phyloP scores from a whole-genome alignment of 768 basidiomycete species.

The Hydnomerulius pinastri region DNA sequence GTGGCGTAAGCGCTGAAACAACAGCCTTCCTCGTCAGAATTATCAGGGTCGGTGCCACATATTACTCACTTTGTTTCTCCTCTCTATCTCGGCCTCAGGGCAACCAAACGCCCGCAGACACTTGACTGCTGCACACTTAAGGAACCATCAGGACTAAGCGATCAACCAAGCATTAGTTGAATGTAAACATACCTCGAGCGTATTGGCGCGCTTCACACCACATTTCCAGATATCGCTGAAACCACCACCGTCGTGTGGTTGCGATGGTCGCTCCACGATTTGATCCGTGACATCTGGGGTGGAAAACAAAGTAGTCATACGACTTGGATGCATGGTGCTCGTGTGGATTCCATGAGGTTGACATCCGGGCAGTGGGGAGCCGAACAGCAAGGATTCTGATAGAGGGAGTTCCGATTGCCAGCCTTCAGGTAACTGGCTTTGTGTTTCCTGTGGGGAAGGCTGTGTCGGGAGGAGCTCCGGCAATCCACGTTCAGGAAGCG shows the following conservation, averaged over 20 bases:
- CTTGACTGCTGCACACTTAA: constrained; percentile 1
- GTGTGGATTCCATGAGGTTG: no score
- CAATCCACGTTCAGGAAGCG: no score
- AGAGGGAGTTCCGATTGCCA: no score
- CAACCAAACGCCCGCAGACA: background rate
- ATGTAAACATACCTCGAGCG: background rate
- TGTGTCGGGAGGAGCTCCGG: no score
- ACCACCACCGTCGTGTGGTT: background rate
- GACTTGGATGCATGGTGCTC: no score
- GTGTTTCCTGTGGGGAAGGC: no score
- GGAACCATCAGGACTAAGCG: background rate
- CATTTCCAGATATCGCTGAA: constrained; percentile 7
- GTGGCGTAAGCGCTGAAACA: constrained; percentile 15
- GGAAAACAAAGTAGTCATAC: background rate
- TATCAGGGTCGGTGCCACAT: background rate
- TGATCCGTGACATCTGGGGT: background rate
- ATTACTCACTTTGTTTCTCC: background rate
- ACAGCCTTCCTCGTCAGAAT: background rate
- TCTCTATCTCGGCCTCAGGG: background rate
- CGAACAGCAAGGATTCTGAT: no score
- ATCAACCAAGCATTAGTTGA: background rate
- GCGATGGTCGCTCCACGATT: background rate
- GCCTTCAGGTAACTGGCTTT: no score
- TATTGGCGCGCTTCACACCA: background rate
- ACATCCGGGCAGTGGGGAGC: no score